A percentile compares a stretch with the other conserved stretches of the same genome.
These are phyloP conservation scores for Suhomyces maxii DNA, from an alignment of 1,139 yeast genomes.

Conservation along the genomic window DNA sequence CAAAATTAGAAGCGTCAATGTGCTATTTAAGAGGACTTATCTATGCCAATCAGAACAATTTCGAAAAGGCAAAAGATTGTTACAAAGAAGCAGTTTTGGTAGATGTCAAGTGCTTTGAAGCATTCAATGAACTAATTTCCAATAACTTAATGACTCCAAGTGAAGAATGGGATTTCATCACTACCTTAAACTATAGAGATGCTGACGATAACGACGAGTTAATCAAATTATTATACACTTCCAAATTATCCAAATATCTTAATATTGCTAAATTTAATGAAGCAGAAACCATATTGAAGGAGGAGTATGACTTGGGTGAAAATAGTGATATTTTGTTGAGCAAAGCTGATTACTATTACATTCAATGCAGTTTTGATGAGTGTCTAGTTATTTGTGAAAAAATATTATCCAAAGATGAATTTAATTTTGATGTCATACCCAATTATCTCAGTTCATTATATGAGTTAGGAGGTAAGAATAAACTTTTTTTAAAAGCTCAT, in stretches of 20 bases:
- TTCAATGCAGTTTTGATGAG: conserved; percentile 77
- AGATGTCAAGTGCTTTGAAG: conserved; percentile 92
- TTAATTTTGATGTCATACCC: conserved; percentile 74
- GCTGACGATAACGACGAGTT: conserved; percentile 82
- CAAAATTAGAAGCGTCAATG: conserved; percentile 82
- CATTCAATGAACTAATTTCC: conserved; percentile 75
- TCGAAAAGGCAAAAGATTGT: conserved; percentile 84
- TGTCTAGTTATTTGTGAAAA: conserved; percentile 75
- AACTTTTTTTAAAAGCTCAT: conserved; percentile 78
- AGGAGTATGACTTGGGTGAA: conserved; percentile 68
- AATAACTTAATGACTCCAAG: conserved; percentile 78
- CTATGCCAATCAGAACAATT: conserved; percentile 79
- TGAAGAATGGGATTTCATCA: conserved; percentile 84
- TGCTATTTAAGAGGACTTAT: conserved; percentile 84
- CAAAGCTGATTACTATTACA: conserved; percentile 69
- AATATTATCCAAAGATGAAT: conserved; percentile 61
- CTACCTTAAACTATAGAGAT: conserved; percentile 66
- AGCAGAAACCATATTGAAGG: conserved; percentile 64
- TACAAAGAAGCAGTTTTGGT: conserved; percentile 83
- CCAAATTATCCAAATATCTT: conserved; percentile 72
- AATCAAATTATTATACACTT: conserved; percentile 71
- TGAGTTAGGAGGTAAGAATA: conserved; percentile 82
- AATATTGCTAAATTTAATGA: conserved; percentile 60
- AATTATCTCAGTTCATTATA: conserved; percentile 80
- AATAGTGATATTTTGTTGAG: conserved; percentile 71